Conservation (phyloP, 495 filamentous ascomycete genomes). For the Delitschia confertaspora region DNA sequence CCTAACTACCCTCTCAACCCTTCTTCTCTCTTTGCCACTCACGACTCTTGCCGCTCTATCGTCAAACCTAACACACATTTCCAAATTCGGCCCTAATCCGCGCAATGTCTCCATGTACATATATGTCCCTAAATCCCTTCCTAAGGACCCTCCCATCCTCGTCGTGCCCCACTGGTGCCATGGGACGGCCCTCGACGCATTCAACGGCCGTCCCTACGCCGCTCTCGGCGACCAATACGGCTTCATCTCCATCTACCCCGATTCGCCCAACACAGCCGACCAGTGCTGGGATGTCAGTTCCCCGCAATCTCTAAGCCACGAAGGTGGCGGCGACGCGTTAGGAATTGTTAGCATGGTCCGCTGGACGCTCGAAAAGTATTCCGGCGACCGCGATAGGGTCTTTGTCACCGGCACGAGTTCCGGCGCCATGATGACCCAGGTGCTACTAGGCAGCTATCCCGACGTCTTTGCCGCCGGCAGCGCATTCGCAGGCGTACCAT, state of each 20-base stretch:
- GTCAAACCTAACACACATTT: conserved; percentile 20
- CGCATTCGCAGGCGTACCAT: conserved; percentile 51
- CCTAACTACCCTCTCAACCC: not conserved
- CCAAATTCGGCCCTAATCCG: conserved; percentile 22
- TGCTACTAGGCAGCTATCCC: conserved; percentile 51
- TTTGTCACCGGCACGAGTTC: conserved; percentile 48
- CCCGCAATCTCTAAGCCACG: conserved; percentile 41
- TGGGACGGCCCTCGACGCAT: conserved; percentile 19
- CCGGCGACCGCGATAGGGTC: conserved; percentile 40
- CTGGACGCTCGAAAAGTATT: conserved; percentile 43
- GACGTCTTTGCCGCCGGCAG: conserved; percentile 50
- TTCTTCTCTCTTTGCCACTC: not conserved
- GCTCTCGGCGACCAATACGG: conserved; percentile 17
- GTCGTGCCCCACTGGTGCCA: conserved; percentile 27
- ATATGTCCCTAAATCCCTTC: conserved; percentile 21
- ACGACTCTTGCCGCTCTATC: conserved; percentile 3
- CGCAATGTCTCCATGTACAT: conserved; percentile 26
- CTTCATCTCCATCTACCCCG: conserved; percentile 26
- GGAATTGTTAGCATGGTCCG: conserved; percentile 50
- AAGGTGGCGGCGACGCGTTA: conserved; percentile 43
- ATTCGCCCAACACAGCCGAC: conserved; percentile 28
- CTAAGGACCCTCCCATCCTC: conserved; percentile 16
- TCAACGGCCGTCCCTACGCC: conserved; percentile 19
- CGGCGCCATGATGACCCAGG: conserved; percentile 40
- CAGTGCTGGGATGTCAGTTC: conserved; percentile 52